These are phyloP conservation scores for Mycena sanguinolenta DNA, from an alignment of 768 basidiomycete species.

Conservation along the genomic window DNA sequence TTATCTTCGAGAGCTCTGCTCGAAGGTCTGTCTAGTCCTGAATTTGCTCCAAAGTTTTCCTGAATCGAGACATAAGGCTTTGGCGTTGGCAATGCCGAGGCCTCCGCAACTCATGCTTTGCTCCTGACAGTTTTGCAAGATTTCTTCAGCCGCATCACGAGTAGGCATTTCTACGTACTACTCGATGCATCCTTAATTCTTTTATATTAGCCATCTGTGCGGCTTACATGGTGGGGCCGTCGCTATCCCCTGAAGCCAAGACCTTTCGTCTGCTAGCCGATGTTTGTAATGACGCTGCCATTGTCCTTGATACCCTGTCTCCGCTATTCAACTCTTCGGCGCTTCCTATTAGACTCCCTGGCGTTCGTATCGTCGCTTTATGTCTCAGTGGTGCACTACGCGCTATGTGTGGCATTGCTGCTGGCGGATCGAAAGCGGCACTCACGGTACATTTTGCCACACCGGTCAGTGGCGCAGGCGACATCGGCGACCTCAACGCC, in stretches of 20 bases:
- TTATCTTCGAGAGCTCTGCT: slow-evolving; percentile 76
- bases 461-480: slow-evolving; percentile 63
- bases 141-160: slow-evolving; percentile 71
- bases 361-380: slow-evolving; percentile 61
- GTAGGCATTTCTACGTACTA: slow-evolving; percentile 50
- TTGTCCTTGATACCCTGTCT: slow-evolving; percentile 71
- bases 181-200: background rate
- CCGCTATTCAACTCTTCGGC: slow-evolving; percentile 61
- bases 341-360: slow-evolving; percentile 51
- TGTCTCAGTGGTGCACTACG: slow-evolving; percentile 72
- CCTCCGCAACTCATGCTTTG: slow-evolving; percentile 75
- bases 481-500: slow-evolving; percentile 79
- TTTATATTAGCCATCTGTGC: slow-evolving; percentile 69
- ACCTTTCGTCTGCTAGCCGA: slow-evolving; percentile 78
- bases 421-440: slow-evolving; percentile 79
- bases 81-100: slow-evolving; percentile 78
- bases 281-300: slow-evolving; percentile 71
- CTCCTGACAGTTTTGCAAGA: slow-evolving; percentile 78
- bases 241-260: slow-evolving; percentile 78
- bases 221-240: slow-evolving; percentile 74
- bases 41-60: no score
- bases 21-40: slow-evolving; percentile 59
- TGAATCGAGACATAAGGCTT: slow-evolving; percentile 56
- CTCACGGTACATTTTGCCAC: slow-evolving; percentile 76
- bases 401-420: slow-evolving; percentile 73